A percentile compares a stretch with the other conserved stretches of the same genome.
phyloP scores from a whole-genome alignment of 257 asterid species.

The Solanum okadae region DNA sequence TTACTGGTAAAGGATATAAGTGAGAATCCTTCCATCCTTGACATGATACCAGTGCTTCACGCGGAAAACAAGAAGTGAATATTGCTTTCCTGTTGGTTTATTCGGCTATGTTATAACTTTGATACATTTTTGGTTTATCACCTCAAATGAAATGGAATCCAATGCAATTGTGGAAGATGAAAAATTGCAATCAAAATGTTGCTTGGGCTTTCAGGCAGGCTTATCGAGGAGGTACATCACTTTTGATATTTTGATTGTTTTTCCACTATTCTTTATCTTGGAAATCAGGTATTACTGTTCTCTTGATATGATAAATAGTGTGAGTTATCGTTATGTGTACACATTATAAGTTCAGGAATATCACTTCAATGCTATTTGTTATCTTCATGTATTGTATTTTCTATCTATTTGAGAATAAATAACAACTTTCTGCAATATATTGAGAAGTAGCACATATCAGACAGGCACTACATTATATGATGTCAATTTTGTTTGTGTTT shows the following conservation, averaged over 20 bases:
- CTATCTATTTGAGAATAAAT: no score
- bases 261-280: not conserved
- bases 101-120: not conserved
- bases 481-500: no score
- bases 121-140: not conserved
- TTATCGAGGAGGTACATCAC: not conserved
- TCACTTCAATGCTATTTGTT: no score
- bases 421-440: no score
- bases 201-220: not conserved
- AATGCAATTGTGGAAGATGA: not conserved
- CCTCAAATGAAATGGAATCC: no score
- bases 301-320: not conserved
- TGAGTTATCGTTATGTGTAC: no score
- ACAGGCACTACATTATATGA: no score
- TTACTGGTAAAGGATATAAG: no score
- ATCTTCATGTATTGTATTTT: no score
- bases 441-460: no score
- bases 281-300: not conserved
- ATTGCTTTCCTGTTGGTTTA: not conserved
- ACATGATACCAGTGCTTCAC: not conserved
- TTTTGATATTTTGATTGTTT: not conserved
- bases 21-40: no score
- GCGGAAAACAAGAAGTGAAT: not conserved
- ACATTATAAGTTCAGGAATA: no score
- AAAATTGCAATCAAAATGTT: not conserved